Base-by-base conservation (phyloP, 139 green algal genomes). In the Eudorina sp. region DNA sequence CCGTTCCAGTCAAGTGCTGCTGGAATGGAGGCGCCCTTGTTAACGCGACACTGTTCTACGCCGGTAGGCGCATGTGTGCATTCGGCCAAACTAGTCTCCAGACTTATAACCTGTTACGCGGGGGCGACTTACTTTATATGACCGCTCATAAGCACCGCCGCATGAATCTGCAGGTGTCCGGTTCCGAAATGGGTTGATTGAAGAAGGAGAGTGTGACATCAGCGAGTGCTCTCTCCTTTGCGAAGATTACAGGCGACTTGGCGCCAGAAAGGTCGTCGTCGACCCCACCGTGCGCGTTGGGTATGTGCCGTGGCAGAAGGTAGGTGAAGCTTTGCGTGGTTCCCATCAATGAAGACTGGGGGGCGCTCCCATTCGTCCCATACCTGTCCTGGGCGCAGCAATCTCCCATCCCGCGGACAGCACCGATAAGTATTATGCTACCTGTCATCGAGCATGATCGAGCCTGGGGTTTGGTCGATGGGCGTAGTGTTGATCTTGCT, bases 151-250 rank as follows among this genome's bases (percentile, higher is more conserved):
- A n/a, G n/a, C n/a, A n/a, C n/a, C n/a, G n/a, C n/a, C n/a, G n/a
- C n/a, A n/a, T n/a, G n/a, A n/a, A n/a, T n/a, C 16, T 75, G 36
- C 46, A 79, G 70, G 70, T 18, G 40, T 79, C 23, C 70, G 70
- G 9, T 79, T 79, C 31, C 70, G 70, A 0, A 53, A 18, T 16
- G 70, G 70, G 31, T 25, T 79, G 6, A 7, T 79, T 53, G 41
- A 79, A 3, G 70, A 79, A 5, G 70, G 70, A 9, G 70, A 79
- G 41, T 79, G 70, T 25, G 70, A 79, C 70, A 79, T 53, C 27
- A 79, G 70, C 43, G 70, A 79, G 16, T 79, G 70, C 38, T 79
- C 70, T 4, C 40, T 79, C 25, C 40, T 79, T 7, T 79, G 70
- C 41, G 40, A 79, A 25, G 70, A 79, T 23, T 79, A 79, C 21